These are phyloP conservation scores for Colletotrichum kahawae DNA, from an alignment of 2,329 filamentous ascomycete genomes.

Conservation along the genomic window DNA sequence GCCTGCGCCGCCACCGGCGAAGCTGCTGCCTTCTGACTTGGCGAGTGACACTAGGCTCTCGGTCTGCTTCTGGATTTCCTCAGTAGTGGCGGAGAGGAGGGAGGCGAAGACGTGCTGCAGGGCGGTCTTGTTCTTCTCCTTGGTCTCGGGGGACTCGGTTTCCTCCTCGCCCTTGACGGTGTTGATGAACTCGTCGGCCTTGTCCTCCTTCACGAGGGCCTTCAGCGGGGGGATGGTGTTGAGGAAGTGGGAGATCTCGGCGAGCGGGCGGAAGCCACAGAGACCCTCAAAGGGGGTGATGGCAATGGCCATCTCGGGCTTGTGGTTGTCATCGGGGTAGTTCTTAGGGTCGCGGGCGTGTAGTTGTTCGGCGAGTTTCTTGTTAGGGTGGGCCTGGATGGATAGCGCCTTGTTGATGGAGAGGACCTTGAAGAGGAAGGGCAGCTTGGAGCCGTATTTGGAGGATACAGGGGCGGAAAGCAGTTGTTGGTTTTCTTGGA, in stretches of 20 bases:
- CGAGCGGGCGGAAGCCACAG: slow-evolving; percentile 90
- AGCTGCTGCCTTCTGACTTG: slow-evolving; percentile 69
- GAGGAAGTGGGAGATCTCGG: slow-evolving; percentile 87
- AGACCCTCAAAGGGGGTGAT: slow-evolving; percentile 95
- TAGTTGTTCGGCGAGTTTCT: slow-evolving; percentile 85
- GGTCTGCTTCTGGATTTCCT: slow-evolving; percentile 64
- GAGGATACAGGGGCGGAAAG: slow-evolving; percentile 75
- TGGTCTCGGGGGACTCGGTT: slow-evolving; percentile 64
- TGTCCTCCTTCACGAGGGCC: slow-evolving; percentile 69
- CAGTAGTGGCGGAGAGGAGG: slow-evolving; percentile 78
- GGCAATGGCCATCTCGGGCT: slow-evolving; percentile 99
- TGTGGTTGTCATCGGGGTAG: slow-evolving; percentile 99
- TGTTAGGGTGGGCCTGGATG: slow-evolving; percentile 96
- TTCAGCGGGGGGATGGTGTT: slow-evolving; percentile 61
- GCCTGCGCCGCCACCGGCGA: slow-evolving; percentile 72
- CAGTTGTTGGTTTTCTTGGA: slow-evolving; percentile 84
- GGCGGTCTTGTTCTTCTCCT: slow-evolving; percentile 78
- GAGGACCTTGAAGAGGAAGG: slow-evolving; percentile 97
- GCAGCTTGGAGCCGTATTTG: slow-evolving; percentile 81
- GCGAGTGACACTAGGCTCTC: slow-evolving; percentile 75
- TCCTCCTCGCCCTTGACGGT: slow-evolving; percentile 50
- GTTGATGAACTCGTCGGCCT: slow-evolving; percentile 59
- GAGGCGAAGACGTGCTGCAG: slow-evolving; percentile 77
- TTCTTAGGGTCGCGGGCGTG: slow-evolving; percentile 88
- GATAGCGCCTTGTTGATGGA: slow-evolving; percentile 95